These are phyloP conservation scores for Schizosaccharomyces lindneri DNA, from an alignment of 805 yeast species.

Conservation along the genomic window DNA sequence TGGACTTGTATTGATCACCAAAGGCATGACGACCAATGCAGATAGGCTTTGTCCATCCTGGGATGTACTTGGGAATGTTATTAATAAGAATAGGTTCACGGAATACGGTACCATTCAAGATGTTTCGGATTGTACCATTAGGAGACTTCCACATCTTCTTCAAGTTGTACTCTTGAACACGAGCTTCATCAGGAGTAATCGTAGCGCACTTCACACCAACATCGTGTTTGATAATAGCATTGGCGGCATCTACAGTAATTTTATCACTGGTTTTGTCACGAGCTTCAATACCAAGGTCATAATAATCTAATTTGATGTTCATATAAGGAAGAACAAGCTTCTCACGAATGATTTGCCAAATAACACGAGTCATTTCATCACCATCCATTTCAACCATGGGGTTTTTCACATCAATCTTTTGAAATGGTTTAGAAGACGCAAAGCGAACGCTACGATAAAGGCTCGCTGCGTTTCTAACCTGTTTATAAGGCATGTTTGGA, in stretches of 20 bases:
- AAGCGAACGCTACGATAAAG: not conserved
- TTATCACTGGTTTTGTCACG: slow-evolving; percentile 73
- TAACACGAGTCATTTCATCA: slow-evolving; percentile 90
- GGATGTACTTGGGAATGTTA: slow-evolving; percentile 63
- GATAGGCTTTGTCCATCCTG: slow-evolving; percentile 86
- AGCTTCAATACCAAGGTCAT: slow-evolving; percentile 66
- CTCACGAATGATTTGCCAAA: slow-evolving; percentile 78
- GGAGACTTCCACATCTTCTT: slow-evolving; percentile 97
- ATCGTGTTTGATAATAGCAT: slow-evolving; percentile 53
- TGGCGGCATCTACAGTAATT: slow-evolving; percentile 73
- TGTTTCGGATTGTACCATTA: slow-evolving; percentile 88
- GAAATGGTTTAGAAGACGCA: slow-evolving; percentile 32
- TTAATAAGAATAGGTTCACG: slow-evolving; percentile 89
- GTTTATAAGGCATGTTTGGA: not conserved
- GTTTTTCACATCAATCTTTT: slow-evolving; percentile 56
- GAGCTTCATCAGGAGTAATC: slow-evolving; percentile 91
- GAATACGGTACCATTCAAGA: slow-evolving; percentile 88
- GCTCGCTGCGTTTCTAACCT: not conserved
- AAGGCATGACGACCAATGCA: slow-evolving; percentile 93
- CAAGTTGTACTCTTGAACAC: slow-evolving; percentile 71
- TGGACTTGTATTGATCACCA: slow-evolving; percentile 91
- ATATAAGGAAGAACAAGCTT: slow-evolving; percentile 65
- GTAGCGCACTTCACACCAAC: slow-evolving; percentile 97
- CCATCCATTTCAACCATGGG: slow-evolving; percentile 96
- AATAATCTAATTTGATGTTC: slow-evolving; percentile 71